These are phyloP conservation scores for Plasmodium sp. DNA, from an alignment of 169 alveolate genomes.

Conservation along the genomic window DNA sequence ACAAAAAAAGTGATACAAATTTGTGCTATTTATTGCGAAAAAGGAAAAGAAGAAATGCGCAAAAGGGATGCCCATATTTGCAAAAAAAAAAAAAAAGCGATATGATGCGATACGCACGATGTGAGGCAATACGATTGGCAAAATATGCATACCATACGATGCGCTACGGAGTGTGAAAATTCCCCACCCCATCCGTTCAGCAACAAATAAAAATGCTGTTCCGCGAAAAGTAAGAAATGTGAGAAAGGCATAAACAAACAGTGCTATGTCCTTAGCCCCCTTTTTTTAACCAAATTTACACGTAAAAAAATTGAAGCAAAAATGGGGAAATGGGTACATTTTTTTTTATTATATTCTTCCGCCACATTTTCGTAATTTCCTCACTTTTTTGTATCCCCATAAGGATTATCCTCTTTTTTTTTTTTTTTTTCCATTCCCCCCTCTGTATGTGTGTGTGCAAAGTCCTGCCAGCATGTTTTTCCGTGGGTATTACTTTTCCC, in stretches of 20 bases:
- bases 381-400: neutral
- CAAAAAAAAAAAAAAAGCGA: neutral
- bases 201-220: neutral
- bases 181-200: neutral
- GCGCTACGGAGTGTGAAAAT: neutral
- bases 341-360: neutral
- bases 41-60: neutral
- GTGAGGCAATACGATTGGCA: neutral
- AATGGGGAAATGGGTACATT: neutral
- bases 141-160: neutral
- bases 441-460: constrained; percentile 2
- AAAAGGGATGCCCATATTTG: neutral
- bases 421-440: neutral
- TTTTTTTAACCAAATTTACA: neutral
- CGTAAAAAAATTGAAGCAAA: neutral
- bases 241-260: neutral
- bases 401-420: neutral
- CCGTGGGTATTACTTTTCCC: neutral
- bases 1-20: neutral
- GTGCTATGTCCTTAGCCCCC: neutral
- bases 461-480: neutral
- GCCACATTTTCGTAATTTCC: neutral
- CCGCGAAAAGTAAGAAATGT: neutral
- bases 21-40: neutral
- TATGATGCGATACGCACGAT: neutral